phyloP scores from a whole-genome alignment of 345 rosid genomes.

The Aegle marmelos region DNA sequence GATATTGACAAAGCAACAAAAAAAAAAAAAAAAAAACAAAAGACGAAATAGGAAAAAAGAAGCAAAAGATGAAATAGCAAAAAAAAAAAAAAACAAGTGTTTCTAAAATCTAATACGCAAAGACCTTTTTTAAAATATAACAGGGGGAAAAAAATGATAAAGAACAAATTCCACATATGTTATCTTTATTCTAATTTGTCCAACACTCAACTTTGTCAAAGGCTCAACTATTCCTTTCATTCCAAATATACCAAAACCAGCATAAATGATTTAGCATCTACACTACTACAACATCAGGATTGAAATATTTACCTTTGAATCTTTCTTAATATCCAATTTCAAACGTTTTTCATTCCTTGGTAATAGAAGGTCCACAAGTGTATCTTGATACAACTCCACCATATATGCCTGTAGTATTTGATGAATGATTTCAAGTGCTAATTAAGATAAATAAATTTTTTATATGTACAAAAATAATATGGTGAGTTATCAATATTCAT shows the following conservation, averaged over 20 bases:
- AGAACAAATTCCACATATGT: background rate
- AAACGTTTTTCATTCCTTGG: slow-evolving; percentile 65
- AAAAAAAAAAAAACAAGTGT: background rate
- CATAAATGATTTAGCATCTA: background rate
- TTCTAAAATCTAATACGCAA: background rate
- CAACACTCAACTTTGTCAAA: background rate
- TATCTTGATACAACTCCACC: slow-evolving; percentile 97
- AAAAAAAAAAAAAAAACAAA: background rate
- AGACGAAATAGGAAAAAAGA: background rate
- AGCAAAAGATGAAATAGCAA: background rate
- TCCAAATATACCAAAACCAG: background rate
- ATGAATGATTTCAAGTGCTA: slow-evolving; percentile 9
- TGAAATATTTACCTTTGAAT: slow-evolving; percentile 57
- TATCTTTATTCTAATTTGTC: background rate
- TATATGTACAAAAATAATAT: background rate
- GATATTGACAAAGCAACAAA: background rate
- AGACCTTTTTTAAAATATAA: background rate
- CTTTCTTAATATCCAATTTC: slow-evolving; percentile 93
- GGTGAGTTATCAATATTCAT: background rate
- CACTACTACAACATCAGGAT: background rate
- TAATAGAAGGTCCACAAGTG: slow-evolving; percentile 76
- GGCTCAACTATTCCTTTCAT: background rate
- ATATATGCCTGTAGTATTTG: slow-evolving; percentile 67
- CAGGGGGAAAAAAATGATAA: background rate
- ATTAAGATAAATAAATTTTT: background rate